phyloP scores from a whole-genome alignment of 345 rosid species.

The Trapa incisa region DNA sequence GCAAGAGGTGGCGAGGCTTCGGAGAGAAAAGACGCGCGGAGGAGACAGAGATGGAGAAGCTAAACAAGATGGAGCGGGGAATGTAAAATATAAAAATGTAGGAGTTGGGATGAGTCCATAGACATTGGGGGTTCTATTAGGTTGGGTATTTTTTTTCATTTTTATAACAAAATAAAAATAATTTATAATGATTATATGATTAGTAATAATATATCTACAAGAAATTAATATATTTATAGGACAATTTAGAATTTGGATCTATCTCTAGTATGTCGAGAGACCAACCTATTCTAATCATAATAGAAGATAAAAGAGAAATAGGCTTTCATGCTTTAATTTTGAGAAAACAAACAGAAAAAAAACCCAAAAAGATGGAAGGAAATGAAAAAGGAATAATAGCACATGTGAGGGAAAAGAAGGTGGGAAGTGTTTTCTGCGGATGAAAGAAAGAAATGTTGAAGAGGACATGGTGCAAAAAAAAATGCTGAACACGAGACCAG shows the following conservation, averaged over 20 bases:
- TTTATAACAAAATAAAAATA: too few relatives aligned
- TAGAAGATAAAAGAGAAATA: too few relatives aligned
- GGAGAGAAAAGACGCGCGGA: slow-evolving; percentile 7
- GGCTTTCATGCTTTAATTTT: too few relatives aligned
- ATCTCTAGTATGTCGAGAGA: too few relatives aligned
- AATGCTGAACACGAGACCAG: slow-evolving; percentile 10
- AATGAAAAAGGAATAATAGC: neutral
- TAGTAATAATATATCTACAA: too few relatives aligned
- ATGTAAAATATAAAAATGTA: slow-evolving; percentile 4
- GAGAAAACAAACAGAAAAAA: too few relatives aligned
- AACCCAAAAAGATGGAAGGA: neutral
- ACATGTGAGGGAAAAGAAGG: neutral
- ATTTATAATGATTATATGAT: too few relatives aligned
- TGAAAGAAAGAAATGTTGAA: slow-evolving; percentile 19
- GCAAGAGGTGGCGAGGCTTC: slow-evolving; percentile 24
- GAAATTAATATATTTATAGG: too few relatives aligned
- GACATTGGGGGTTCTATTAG: too few relatives aligned
- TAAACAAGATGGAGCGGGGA: slow-evolving; percentile 25
- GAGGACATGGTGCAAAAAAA: slow-evolving; percentile 12
- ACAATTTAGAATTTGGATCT: too few relatives aligned
- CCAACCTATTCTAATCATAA: too few relatives aligned
- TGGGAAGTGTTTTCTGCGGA: slow-evolving; percentile 22
- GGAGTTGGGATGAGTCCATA: neutral
- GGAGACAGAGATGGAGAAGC: slow-evolving; percentile 13
- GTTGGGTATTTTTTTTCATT: too few relatives aligned